Evolutionary conservation across 257 asterid genomes (phyloP), one percentile per base, ranked within the genome.

Genomic region (Striga asiatica): DNA sequence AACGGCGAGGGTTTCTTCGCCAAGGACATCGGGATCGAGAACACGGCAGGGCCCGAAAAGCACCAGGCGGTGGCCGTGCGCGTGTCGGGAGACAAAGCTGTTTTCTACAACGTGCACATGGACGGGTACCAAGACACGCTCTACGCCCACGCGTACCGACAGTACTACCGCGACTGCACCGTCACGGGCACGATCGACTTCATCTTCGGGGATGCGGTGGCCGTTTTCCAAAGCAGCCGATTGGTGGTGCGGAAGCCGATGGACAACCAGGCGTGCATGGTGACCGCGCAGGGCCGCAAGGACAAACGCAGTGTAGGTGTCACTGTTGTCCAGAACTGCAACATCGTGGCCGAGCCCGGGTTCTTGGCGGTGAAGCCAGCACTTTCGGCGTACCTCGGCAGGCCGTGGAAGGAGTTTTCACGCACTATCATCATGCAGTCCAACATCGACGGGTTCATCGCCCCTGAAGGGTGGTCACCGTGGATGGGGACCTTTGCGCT

Each of bases 281-380:
- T 84, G 14, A 88, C 95, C 0, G 97, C 97, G 10, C 97, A 89
- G 57, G 97, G 95, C 1, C 80, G 95, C 16, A 82, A 71, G 28
- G 84, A 89, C 14, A 17, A 22, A 3, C 78, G 77, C 1, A 67
- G 86, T 12, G 27, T 61, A 0, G 93, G 97, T 4, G 76, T 59
- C 29, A 81, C 67, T 17, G 58, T 81, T 12, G 0, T 85, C 65
- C 95, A 83, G 29, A 71, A 78, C 67, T 72, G 74, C 46, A 42
- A 60, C 9, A 66, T 89, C 46, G 13, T 11, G 10, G 83, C 87
- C 0, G 95, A 81, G n/a, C 69, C 75, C 0, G 85, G 25, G 0
- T 76, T 81, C 52, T 13, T 62, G 0, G 35, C 52, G 0, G 31
- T 45, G 2, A 46, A 45, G 0, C 82, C 86, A 0, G n/a, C 71